Evolutionary conservation across 495 filamentous ascomycete genomes (phyloP).

Genomic region (Podospora anserina): DNA sequence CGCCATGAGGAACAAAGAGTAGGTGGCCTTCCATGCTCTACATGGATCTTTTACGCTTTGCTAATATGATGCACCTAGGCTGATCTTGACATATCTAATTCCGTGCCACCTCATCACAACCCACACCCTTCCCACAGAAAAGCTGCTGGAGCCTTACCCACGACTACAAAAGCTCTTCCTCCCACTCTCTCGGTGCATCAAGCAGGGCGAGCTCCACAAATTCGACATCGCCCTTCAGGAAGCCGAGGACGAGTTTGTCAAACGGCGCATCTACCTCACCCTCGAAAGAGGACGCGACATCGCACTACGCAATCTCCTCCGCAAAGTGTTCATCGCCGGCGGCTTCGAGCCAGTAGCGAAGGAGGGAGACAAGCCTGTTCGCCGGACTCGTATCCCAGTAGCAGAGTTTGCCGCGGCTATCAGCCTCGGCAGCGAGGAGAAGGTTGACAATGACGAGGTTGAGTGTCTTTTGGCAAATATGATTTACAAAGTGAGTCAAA

Average conservation of each 20-base stretch:
- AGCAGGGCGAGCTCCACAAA: conserved; percentile 70
- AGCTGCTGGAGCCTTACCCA: conserved; percentile 71
- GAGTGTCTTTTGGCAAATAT: conserved; percentile 92
- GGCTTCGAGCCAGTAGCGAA: conserved; percentile 69
- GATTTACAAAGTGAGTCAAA: conserved; percentile 81
- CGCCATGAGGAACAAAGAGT: conserved; percentile 76
- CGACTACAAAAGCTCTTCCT: conserved; percentile 74
- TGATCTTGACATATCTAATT: conserved; percentile 94
- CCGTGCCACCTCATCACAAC: conserved; percentile 86
- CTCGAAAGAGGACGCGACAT: conserved; percentile 90
- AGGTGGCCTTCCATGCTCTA: conserved; percentile 25
- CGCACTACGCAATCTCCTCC: conserved; percentile 79
- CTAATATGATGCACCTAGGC: conserved; percentile 43
- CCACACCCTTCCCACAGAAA: conserved; percentile 70
- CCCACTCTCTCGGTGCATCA: conserved; percentile 73
- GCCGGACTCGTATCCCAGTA: conserved; percentile 75
- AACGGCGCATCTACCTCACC: conserved; percentile 91
- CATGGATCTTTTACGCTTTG: background rate
- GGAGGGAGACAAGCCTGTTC: conserved; percentile 53
- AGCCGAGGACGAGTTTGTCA: conserved; percentile 84
- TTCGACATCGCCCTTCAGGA: conserved; percentile 81
- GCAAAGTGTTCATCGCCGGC: conserved; percentile 81
- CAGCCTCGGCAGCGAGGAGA: conserved; percentile 55
- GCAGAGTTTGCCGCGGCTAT: conserved; percentile 68
- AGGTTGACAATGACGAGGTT: conserved; percentile 84